Conservation (phyloP, 2,329 filamentous ascomycete genomes). For the Allantophomopsis cytisporea region DNA sequence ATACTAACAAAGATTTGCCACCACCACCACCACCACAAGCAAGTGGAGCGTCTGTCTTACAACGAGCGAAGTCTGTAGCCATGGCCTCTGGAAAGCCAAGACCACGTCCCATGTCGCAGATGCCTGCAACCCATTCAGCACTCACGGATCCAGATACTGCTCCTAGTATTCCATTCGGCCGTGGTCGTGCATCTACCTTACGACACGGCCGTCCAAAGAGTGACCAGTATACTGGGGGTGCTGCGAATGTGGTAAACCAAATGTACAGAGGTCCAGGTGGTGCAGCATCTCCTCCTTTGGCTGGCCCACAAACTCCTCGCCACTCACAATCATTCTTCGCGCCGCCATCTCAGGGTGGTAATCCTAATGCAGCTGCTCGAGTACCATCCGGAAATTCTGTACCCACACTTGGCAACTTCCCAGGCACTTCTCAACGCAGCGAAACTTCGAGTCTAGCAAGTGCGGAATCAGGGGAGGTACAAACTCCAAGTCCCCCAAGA, state of each 20-base stretch:
- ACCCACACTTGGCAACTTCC: conserved; percentile 49
- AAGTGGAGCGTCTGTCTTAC: conserved; percentile 34
- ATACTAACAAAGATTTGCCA: conserved; percentile 67
- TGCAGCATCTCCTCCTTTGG: conserved; percentile 42
- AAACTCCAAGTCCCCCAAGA: conserved; percentile 40
- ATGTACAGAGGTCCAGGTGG: conserved; percentile 72
- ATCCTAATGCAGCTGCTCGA: conserved; percentile 36
- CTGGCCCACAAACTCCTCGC: conserved; percentile 36
- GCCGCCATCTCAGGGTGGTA: conserved; percentile 31
- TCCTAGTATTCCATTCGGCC: conserved; percentile 59
- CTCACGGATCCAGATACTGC: conserved; percentile 59
- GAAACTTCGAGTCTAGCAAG: conserved; percentile 40
- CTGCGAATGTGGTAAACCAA: conserved; percentile 67
- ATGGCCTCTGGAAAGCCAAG: conserved; percentile 31
- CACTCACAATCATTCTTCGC: conserved; percentile 52
- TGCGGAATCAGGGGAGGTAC: conserved; percentile 46
- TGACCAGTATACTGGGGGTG: conserved; percentile 42
- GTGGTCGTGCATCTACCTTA: conserved; percentile 37
- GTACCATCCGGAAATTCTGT: conserved; percentile 33
- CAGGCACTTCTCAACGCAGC: conserved; percentile 37
- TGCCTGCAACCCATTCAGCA: conserved; percentile 27
- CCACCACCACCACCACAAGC: conserved; percentile 45
- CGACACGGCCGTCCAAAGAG: conserved; percentile 41
- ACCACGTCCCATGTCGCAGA: conserved; percentile 42
- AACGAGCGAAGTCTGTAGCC: conserved; percentile 48